phyloP scores from a whole-genome alignment of 768 basidiomycete genomes.

The Boletus rubescentipes region DNA sequence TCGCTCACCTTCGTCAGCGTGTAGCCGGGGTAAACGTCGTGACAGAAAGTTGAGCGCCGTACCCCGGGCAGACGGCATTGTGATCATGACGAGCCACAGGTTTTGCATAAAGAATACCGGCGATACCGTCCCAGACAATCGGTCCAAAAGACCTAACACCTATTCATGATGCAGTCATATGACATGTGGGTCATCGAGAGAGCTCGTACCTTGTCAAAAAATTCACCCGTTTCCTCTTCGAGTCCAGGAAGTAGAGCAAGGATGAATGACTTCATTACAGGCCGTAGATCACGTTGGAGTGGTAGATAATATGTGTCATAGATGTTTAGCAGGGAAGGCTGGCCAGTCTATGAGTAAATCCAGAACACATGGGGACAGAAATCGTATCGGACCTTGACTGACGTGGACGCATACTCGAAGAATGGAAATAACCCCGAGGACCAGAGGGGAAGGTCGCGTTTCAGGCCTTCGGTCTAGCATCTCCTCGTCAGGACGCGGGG shows the following conservation, averaged over 20 bases:
- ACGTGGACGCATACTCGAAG: slow-evolving; percentile 99
- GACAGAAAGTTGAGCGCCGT: slow-evolving; percentile 86
- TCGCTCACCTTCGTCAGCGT: slow-evolving; percentile 64
- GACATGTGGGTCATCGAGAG: not conserved
- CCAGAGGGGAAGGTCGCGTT: slow-evolving; percentile 88
- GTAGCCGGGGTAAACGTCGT: slow-evolving; percentile 70
- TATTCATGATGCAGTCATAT: slow-evolving; percentile 31
- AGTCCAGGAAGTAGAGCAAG: slow-evolving; percentile 91
- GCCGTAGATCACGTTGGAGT: slow-evolving; percentile 74
- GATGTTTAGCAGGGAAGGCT: slow-evolving; percentile 88
- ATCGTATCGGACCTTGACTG: slow-evolving; percentile 70
- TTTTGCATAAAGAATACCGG: slow-evolving; percentile 94
- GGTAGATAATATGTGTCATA: slow-evolving; percentile 93
- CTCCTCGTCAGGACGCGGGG: slow-evolving; percentile 8
- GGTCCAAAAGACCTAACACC: slow-evolving; percentile 80
- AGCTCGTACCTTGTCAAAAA: slow-evolving; percentile 77
- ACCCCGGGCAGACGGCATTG: slow-evolving; percentile 80
- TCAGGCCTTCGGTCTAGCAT: slow-evolving; percentile 77
- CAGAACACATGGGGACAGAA: slow-evolving; percentile 1
- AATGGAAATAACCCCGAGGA: slow-evolving; percentile 96
- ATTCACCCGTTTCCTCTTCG: slow-evolving; percentile 97
- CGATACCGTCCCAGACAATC: slow-evolving; percentile 79
- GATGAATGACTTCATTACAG: slow-evolving; percentile 92
- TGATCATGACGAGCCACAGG: slow-evolving; percentile 91
- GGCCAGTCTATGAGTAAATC: not conserved